Evolutionary conservation across 2,329 filamentous ascomycete genomes (phyloP).

Genomic region (Ilyonectria mors-panacis): DNA sequence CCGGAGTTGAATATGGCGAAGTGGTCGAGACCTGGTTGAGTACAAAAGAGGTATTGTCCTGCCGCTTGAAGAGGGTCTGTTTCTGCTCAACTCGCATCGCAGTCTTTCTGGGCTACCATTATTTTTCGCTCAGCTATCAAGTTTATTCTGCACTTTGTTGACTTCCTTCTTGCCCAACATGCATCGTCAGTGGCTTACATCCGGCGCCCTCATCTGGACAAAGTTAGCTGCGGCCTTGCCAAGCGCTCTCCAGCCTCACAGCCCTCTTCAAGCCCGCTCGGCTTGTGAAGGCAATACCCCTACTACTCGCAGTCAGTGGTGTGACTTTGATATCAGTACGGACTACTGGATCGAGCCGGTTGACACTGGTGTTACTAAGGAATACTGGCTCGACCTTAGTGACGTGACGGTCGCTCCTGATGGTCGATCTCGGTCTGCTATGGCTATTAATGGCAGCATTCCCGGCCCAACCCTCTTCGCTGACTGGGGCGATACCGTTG

Average conservation of each 20-base stretch:
- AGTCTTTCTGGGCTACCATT: background rate
- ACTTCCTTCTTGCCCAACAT: background rate
- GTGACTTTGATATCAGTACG: slow-evolving; percentile 63
- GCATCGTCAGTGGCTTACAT: background rate
- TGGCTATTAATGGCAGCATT: slow-evolving; percentile 70
- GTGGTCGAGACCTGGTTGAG: background rate
- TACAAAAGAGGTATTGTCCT: background rate
- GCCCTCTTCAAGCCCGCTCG: slow-evolving; percentile 17
- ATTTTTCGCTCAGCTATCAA: background rate
- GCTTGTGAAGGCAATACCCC: slow-evolving; percentile 49
- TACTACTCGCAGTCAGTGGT: slow-evolving; percentile 58
- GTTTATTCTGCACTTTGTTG: background rate
- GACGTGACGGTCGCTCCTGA: slow-evolving; percentile 61
- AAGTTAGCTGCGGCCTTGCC: slow-evolving; percentile 9
- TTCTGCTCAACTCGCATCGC: background rate
- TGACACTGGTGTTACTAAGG: slow-evolving; percentile 65
- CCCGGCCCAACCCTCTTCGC: slow-evolving; percentile 71
- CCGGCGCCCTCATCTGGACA: background rate
- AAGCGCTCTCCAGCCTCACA: background rate
- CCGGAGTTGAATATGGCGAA: background rate
- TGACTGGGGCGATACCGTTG: slow-evolving; percentile 65
- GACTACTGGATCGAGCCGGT: slow-evolving; percentile 60
- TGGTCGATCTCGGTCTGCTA: slow-evolving; percentile 58
- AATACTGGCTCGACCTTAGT: slow-evolving; percentile 63
- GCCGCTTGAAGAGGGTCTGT: background rate